Conservation (phyloP, 2,329 filamentous ascomycete species). For the Calonectria pauciramosa region DNA sequence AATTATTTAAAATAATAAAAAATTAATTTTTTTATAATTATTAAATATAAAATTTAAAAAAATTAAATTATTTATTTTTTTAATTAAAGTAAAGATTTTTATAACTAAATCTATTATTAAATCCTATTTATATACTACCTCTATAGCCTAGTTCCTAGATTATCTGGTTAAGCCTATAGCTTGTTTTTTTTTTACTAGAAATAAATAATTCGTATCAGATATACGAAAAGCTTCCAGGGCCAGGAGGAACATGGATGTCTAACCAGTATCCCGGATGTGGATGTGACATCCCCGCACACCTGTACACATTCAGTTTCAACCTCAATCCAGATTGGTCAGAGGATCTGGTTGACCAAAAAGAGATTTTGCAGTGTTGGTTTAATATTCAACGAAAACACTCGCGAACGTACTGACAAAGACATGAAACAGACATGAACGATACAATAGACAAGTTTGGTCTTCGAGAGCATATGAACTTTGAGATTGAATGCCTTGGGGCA, state of each 20-base stretch:
- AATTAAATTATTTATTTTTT: too few species aligned
- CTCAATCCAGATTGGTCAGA: slow-evolving; percentile 56
- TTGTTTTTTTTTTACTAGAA: too few species aligned
- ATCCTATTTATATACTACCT: too few species aligned
- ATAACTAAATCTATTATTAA: too few species aligned
- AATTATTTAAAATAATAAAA: too few species aligned
- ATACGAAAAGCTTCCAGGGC: slow-evolving; percentile 32
- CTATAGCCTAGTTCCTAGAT: too few species aligned
- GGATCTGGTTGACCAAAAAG: slow-evolving; percentile 50
- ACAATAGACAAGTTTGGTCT: slow-evolving; percentile 26
- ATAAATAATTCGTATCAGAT: slow-evolving; percentile 7
- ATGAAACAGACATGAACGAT: slow-evolving; percentile 18
- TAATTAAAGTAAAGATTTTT: too few species aligned
- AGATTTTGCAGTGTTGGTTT: slow-evolving; percentile 50
- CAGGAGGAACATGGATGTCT: slow-evolving; percentile 38
- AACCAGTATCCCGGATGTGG: slow-evolving; percentile 39
- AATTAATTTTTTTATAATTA: too few species aligned
- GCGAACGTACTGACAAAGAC: not conserved
- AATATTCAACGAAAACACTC: not conserved
- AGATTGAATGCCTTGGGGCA: slow-evolving; percentile 17
- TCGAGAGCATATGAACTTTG: slow-evolving; percentile 21
- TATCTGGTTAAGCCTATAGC: too few species aligned
- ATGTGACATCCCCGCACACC: slow-evolving; percentile 40
- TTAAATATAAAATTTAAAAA: too few species aligned
- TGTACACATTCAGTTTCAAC: slow-evolving; percentile 60